phyloP scores from a whole-genome alignment of 139 green algal species.

The Chlorella sorokiniana region DNA sequence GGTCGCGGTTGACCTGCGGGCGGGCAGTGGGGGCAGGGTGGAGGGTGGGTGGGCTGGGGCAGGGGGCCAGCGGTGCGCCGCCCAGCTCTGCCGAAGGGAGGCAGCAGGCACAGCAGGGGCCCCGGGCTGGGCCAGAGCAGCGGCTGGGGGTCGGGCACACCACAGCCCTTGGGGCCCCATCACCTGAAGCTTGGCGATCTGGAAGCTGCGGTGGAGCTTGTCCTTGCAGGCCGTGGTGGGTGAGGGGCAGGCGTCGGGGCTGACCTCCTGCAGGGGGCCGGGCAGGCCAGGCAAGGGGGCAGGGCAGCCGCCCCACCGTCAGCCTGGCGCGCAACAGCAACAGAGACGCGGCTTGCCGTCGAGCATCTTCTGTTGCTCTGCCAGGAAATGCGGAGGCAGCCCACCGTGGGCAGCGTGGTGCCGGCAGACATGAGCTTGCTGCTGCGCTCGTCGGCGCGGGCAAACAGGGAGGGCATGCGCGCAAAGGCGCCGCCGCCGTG shows the following conservation, averaged over 20 bases:
- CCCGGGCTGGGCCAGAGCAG: background rate
- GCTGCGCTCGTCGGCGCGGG: background rate
- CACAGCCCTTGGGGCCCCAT: background rate
- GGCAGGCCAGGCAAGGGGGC: too few species aligned
- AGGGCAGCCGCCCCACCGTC: too few species aligned
- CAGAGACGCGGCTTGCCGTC: background rate
- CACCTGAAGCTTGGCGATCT: slow-evolving; percentile 54
- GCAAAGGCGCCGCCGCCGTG: slow-evolving; percentile 13
- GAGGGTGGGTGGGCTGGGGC: background rate
- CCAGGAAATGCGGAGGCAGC: background rate
- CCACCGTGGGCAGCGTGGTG: slow-evolving; percentile 10
- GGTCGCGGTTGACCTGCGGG: slow-evolving; percentile 51
- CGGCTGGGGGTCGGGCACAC: background rate
- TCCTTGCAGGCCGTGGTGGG: slow-evolving; percentile 38
- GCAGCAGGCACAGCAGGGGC: background rate
- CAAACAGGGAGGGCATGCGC: slow-evolving; percentile 37
- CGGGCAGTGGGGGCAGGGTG: background rate
- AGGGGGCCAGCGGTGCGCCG: too few species aligned
- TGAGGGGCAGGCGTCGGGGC: slow-evolving; percentile 14
- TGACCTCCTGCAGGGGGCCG: slow-evolving; percentile 21
- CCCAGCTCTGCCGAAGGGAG: background rate
- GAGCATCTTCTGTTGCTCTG: too few species aligned
- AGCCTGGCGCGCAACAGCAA: too few species aligned
- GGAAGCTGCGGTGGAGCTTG: slow-evolving; percentile 43
- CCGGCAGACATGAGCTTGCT: slow-evolving; percentile 6